Evolutionary conservation across 2,329 filamentous ascomycete genomes (phyloP), one percentile per base, ranked within the genome.

Genomic region (Ceratocystiopsis sp.): DNA sequence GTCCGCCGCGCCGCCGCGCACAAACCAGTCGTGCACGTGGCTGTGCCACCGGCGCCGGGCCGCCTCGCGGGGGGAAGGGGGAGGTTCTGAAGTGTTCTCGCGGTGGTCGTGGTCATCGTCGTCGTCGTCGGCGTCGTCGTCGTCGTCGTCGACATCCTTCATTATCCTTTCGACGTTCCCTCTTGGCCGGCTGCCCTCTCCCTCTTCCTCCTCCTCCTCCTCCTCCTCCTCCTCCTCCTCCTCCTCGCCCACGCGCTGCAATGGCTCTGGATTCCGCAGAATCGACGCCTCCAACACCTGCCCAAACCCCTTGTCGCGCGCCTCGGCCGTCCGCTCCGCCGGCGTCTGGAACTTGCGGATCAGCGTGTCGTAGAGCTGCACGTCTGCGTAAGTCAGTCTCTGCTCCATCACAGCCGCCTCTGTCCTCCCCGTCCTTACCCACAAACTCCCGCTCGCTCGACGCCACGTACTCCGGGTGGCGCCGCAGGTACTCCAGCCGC

Each of bases 241-340:
- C 19, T 43, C 46, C 3, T 43, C 42, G 4, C 42, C 42, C 14
- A 25, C 32, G 4, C 18, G n/a, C 15, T 43, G 29, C 25, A 50
- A 32, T 4, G 19, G 41, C 42, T 46, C 46, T 13, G 44, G 42
- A 15, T 46, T 38, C 9, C 48, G 75, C 46, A 78, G 62, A 8
- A 93, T 64, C 50, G 87, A 84, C 1, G 83, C 77, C 56, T 93
- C 81, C 6, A 93, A 69, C 13, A 81, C 71, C 19, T 82, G 80
- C 1, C 80, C 81, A 57, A 85, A 91, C 12, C 85, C 85, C 55
- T 85, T 85, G 10, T 66, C 63, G 37, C 74, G 74, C 10, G 78
- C 80, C 52, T 89, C 83, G 8, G 70, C 70, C 55, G 85, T 76
- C 42, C 84, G 75, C 61, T 93, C 84, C 4, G 69, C 65, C 3